Base-by-base conservation (phyloP, 495 filamentous ascomycete species). In the Lindgomyces ingoldianus region DNA sequence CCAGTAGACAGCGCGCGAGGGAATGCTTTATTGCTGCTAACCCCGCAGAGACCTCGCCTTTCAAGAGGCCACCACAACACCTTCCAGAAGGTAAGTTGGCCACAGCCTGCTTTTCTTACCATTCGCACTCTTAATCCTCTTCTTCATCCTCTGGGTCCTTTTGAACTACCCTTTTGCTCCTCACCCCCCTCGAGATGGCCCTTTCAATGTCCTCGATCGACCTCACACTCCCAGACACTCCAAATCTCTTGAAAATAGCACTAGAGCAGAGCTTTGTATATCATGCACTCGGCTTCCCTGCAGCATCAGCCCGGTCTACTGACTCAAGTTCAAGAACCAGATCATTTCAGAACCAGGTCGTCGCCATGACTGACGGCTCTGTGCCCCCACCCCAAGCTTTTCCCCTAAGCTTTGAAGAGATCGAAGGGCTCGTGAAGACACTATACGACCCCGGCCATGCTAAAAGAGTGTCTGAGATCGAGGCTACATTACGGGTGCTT, bases 401-500 rank as follows among this genome's bases (percentile, higher is more conserved):
- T 8, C 49, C 67, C 1, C 26, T 62, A 12, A 58, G 46, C 54
- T 18, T 70, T 0, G 44, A 60, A n/a, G 57, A 70, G 24, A 64
- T 70, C 14, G 63, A 66, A 51, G 39, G 10, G 1, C 68, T 66
- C 21, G 57, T 70, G 63, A 67, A 64, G n/a, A 27, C 59, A 10
- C 22, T 70, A 21, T 70, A 65, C 33, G 48, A 59, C 8, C 89
- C 91, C 44, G 86, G 84, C 47, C 77, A 79, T 0, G 81, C 83
- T 39, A 74, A 81, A 57, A 81, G 81, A 25, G 83, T 94, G 56
- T 77, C 81, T 45, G 78, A 83, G 33, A 89, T 91, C 53, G 88
- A 96, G 65, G 84, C 89, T 26, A 82, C 85, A n/a, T 79, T 98
- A 4, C 88, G 91, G 57, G 75, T 78, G 33, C 78, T 96, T 3